Percentiles rank a stretch among this genome's conserved stretches.
Conservation (phyloP, 441 rosid species). For the Manihot esculenta region DNA sequence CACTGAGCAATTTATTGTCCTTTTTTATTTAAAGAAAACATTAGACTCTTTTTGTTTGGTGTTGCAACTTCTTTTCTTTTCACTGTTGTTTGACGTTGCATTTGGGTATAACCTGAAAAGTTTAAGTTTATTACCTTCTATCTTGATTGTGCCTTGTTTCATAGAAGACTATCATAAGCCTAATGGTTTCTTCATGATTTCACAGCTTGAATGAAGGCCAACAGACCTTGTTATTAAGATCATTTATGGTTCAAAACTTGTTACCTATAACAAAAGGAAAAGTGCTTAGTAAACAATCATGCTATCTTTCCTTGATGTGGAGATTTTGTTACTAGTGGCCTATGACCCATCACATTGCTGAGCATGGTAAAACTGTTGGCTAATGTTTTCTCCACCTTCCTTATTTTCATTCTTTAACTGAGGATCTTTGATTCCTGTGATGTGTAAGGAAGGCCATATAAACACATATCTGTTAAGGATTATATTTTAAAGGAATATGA, state of each 20-base stretch:
- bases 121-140: background rate
- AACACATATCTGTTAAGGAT: background rate
- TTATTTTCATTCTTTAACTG: background rate
- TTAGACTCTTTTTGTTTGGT: background rate
- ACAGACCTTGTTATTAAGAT: background rate
- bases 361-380: background rate
- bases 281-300: background rate
- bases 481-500: slow-evolving; percentile 1
- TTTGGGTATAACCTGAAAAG: background rate
- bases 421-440: slow-evolving; percentile 4
- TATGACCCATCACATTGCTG: background rate
- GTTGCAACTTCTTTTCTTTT: background rate
- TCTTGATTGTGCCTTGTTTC: background rate
- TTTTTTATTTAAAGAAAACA: background rate
- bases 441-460: background rate
- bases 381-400: background rate
- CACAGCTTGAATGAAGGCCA: background rate
- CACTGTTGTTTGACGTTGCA: background rate
- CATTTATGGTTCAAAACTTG: slow-evolving; percentile 1
- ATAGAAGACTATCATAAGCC: background rate
- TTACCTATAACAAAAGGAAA: background rate
- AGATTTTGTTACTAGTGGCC: background rate
- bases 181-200: background rate
- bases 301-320: background rate
- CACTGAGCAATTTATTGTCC: background rate